Evolutionary conservation across 352 stramenopile genomes (phyloP).

Genomic region (Phytophthora europaea): DNA sequence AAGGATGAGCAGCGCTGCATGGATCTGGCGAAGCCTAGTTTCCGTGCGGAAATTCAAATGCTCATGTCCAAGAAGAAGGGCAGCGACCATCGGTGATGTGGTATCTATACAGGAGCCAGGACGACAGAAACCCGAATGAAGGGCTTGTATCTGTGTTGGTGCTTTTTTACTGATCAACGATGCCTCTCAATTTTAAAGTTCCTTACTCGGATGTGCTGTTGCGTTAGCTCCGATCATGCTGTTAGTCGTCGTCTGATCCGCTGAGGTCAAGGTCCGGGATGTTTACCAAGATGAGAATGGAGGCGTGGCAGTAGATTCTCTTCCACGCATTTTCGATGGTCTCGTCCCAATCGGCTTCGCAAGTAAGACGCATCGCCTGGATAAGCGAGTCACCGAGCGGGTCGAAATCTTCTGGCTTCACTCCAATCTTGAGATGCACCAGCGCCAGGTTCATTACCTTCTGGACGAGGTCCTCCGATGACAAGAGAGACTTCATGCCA

Average conservation of each 20-base stretch:
- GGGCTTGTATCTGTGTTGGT: not conserved
- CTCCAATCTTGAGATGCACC: constrained; percentile 73
- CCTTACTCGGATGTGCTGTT: not conserved
- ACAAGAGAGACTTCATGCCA: constrained; percentile 70
- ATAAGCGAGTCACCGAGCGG: constrained; percentile 67
- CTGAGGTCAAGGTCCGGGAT: constrained; percentile 65
- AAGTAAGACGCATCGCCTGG: constrained; percentile 68
- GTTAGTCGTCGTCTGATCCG: constrained; percentile 49
- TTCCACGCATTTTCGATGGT: constrained; percentile 62
- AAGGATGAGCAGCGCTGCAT: constrained; percentile 64
- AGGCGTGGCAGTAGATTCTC: constrained; percentile 68
- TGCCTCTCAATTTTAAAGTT: not conserved
- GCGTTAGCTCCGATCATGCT: not conserved
- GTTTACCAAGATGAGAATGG: constrained; percentile 75
- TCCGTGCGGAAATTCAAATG: constrained; percentile 57
- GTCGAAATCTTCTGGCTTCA: constrained; percentile 76
- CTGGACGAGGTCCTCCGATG: constrained; percentile 62
- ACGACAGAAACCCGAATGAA: not conserved
- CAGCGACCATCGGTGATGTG: constrained; percentile 5
- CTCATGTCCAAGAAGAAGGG: constrained; percentile 37
- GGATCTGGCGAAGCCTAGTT: constrained; percentile 57
- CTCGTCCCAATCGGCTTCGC: constrained; percentile 56
- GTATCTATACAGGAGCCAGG: not conserved
- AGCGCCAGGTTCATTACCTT: constrained; percentile 69
- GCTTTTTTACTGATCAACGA: not conserved